phyloP scores from a whole-genome alignment of 441 rosid species.

The Corymbia calophylla region DNA sequence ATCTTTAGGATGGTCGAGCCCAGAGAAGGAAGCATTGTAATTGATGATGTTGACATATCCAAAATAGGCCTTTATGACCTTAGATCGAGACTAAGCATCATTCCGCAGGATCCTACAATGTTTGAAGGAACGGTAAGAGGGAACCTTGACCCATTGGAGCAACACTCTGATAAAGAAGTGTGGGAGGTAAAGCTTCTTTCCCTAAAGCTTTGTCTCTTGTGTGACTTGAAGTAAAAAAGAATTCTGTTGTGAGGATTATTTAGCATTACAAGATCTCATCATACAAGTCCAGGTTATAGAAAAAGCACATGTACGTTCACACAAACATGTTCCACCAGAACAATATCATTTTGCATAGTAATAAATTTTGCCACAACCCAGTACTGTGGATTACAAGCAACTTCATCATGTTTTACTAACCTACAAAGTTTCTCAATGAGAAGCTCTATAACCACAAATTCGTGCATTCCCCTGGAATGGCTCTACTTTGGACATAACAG shows the following conservation, averaged over 20 bases:
- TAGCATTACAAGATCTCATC: not conserved
- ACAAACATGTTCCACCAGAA: not conserved
- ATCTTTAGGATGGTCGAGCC: conserved; percentile 85
- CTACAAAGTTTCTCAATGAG: not conserved
- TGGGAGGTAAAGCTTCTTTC: conserved; percentile 59
- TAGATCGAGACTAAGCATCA: conserved; percentile 83
- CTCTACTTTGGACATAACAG: not conserved
- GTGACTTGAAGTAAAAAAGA: not conserved
- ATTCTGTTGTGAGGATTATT: not conserved
- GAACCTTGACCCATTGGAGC: conserved; percentile 74
- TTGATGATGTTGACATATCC: conserved; percentile 72
- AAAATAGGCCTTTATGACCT: conserved; percentile 87
- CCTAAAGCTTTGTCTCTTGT: not conserved
- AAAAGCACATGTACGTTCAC: not conserved
- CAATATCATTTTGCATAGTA: not conserved
- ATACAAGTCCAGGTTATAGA: not conserved
- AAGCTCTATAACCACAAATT: not conserved
- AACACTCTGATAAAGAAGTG: conserved; percentile 52
- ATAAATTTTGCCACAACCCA: not conserved
- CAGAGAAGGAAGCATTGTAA: conserved; percentile 72
- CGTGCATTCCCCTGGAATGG: not conserved
- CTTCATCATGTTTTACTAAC: not conserved
- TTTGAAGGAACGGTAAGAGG: conserved; percentile 87
- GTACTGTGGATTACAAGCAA: not conserved
- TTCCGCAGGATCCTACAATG: conserved; percentile 92